Percentiles rank a stretch among this genome's conserved stretches.
phyloP scores from a whole-genome alignment of 2,329 filamentous ascomycete genomes.

The Diaporthe velutina region DNA sequence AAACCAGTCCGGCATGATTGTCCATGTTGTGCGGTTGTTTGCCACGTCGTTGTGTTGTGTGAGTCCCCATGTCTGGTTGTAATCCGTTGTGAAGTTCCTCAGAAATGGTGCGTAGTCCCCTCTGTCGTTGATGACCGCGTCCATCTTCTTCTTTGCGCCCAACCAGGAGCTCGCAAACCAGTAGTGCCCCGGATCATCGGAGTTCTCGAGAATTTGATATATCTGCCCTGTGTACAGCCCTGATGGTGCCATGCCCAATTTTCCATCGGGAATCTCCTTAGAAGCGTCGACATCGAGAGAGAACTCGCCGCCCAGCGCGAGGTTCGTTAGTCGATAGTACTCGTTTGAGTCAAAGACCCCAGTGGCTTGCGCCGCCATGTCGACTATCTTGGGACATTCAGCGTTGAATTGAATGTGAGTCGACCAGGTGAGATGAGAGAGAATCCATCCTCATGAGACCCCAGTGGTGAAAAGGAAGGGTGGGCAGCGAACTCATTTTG shows the following conservation, averaged over 20 bases:
- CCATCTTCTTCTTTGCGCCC: constrained; percentile 26
- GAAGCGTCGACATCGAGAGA: constrained; percentile 25
- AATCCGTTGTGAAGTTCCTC: constrained; percentile 14
- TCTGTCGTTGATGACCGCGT: constrained; percentile 17
- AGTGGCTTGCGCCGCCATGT: constrained; percentile 31
- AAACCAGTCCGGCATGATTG: constrained; percentile 25
- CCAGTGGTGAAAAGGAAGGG: background rate
- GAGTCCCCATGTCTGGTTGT: constrained; percentile 24
- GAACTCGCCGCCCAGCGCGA: constrained; percentile 31
- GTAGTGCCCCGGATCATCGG: constrained; percentile 11
- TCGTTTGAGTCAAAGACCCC: constrained; percentile 32
- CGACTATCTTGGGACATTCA: constrained; percentile 23
- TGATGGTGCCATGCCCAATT: constrained; percentile 5
- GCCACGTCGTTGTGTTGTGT: background rate
- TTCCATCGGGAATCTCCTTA: constrained; percentile 10
- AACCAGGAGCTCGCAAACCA: constrained; percentile 24
- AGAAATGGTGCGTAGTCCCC: constrained; percentile 23
- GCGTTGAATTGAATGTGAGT: background rate
- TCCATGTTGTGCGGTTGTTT: constrained; percentile 28
- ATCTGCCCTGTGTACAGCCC: constrained; percentile 27
- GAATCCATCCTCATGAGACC: background rate
- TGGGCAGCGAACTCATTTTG: constrained; percentile 10
- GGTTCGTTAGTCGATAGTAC: constrained; percentile 30
- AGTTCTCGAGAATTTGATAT: constrained; percentile 25
- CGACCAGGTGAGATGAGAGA: background rate